Base-by-base conservation (phyloP, 1,284 basidiomycete genomes). In the Testicularia cyperi region DNA sequence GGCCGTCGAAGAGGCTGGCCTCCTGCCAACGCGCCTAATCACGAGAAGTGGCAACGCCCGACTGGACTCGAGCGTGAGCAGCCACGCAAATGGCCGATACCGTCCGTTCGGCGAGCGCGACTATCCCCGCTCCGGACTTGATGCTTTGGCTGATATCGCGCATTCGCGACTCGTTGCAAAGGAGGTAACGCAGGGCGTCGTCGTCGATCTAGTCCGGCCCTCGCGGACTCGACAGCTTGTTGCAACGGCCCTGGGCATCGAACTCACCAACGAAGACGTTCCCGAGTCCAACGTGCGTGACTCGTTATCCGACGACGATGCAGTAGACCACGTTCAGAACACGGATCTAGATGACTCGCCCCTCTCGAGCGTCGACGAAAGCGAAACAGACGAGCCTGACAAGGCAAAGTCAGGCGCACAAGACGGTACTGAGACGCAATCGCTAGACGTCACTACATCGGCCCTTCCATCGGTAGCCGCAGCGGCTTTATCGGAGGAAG, bases 131-230 rank as follows among this genome's bases (percentile, higher is more conserved):
- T 42, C 32, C 3, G 60, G 60, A 1, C 49, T 63, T n/a, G 60
- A 63, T 20, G 32, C 60, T 14, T 28, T 63, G 6, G 60, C 60
- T 1, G 60, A 63, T 16, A 57, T 63, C 15, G 60, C 60, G 8
- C 23, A 45, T 14, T 38, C 60, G 7, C 39, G 60, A 13, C 15
- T 63, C 22, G 34, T 34, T 13, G 37, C 32, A 16, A 48, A 56
- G 10, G 21, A 33, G 7, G 18, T 53, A 27, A 39, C 24, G 2
- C 24, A 20, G 5, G 26, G 18, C 10, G 38, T 36, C n/a, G 13
- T n/a, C 5, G 35, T 38, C 6, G 41, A 43, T 6, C 14, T 61
- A 10, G 28, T 45, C 14, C 32, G 31, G 12, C 53, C 49, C 9
- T 57, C 54, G 9, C 37, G 39, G 24, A 63, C 60, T 16, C 29